These are phyloP conservation scores for Oxytropis ochrocephala DNA, from an alignment of 306 rosid species.

Conservation along the genomic window DNA sequence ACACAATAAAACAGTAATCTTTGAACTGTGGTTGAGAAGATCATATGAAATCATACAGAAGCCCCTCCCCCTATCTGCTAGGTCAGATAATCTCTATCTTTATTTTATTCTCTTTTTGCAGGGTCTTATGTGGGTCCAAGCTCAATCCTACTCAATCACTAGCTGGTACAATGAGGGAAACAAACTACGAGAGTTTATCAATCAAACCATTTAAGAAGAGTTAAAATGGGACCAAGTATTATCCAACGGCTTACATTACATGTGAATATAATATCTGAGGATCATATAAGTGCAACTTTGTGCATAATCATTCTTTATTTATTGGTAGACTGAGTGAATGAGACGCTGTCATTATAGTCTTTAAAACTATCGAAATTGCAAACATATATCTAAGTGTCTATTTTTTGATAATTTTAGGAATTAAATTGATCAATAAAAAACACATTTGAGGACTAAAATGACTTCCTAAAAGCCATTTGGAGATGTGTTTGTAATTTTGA, in stretches of 20 bases:
- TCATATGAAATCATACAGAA: constrained; percentile 6
- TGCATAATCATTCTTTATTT: not conserved
- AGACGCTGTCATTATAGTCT: too few species aligned
- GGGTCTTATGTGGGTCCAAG: constrained; percentile 34
- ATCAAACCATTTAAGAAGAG: not conserved
- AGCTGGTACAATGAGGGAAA: constrained; percentile 12
- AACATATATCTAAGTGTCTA: too few species aligned
- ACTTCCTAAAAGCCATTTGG: too few species aligned
- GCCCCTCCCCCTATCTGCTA: not conserved
- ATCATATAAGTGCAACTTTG: not conserved
- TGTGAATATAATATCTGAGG: not conserved
- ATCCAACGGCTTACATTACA: constrained; percentile 5
- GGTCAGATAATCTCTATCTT: constrained; percentile 18
- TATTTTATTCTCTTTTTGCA: constrained; percentile 33
- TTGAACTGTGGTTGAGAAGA: constrained; percentile 25
- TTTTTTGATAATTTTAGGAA: too few species aligned
- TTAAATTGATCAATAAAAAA: too few species aligned
- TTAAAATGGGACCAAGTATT: not conserved
- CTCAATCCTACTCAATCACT: constrained; percentile 36
- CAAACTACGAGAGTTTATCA: not conserved
- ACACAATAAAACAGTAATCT: not conserved
- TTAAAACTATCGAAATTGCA: too few species aligned
- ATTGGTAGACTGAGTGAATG: too few species aligned
- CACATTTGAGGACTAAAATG: too few species aligned
- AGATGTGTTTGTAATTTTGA: too few species aligned